phyloP scores from a whole-genome alignment of 768 basidiomycete genomes.

The Lepiota venenata region DNA sequence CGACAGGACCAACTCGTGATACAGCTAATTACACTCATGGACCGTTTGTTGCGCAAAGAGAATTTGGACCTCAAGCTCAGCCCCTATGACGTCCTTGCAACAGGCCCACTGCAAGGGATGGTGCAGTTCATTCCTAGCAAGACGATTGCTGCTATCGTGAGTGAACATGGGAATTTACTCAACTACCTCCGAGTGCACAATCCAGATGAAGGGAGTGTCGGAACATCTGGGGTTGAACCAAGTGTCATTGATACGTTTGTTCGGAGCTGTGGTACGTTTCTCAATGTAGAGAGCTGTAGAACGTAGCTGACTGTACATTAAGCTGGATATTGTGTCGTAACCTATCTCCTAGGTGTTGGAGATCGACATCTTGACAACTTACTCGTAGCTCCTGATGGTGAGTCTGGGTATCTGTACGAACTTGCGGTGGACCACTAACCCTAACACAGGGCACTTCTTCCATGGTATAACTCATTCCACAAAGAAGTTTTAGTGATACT shows the following conservation, averaged over 20 bases:
- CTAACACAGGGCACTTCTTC: constrained; percentile 80
- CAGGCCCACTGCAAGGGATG: constrained; percentile 92
- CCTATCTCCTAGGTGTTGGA: constrained; percentile 93
- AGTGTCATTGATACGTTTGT: constrained; percentile 95
- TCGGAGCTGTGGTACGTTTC: constrained; percentile 84
- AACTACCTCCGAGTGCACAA: constrained; percentile 85
- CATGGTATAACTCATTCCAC: constrained; percentile 54
- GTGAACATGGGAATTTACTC: constrained; percentile 84
- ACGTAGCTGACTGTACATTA: constrained; percentile 25
- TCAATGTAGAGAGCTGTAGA: neutral
- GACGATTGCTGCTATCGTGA: constrained; percentile 91
- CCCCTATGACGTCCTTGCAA: constrained; percentile 92
- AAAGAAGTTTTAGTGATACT: neutral
- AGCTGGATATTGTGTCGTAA: constrained; percentile 98
- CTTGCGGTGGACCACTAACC: neutral
- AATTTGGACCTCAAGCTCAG: constrained; percentile 90
- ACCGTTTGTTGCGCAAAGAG: constrained; percentile 87
- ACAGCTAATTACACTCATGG: constrained; percentile 99
- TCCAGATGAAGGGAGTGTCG: constrained; percentile 93
- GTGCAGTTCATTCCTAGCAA: constrained; percentile 94
- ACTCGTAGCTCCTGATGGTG: constrained; percentile 87
- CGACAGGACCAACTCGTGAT: constrained; percentile 98
- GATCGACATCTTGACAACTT: constrained; percentile 97
- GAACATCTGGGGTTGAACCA: constrained; percentile 93
- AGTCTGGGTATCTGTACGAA: constrained; percentile 14